Percentiles rank a stretch among this genome's conserved stretches.
Conservation (phyloP, 116 monocot species). For the Trichopus zeylanicus region DNA sequence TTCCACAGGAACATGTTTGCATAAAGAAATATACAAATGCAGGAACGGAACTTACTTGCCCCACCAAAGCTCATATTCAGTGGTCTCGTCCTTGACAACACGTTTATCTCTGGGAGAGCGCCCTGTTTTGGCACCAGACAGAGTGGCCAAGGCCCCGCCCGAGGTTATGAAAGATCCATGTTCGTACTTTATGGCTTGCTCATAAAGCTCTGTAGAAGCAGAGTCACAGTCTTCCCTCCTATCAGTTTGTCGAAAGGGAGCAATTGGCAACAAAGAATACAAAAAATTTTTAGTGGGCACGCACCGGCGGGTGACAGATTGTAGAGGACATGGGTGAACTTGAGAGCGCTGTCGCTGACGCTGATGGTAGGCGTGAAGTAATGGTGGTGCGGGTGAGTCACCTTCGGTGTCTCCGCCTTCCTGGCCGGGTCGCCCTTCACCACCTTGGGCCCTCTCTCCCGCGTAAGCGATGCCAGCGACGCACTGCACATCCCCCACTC, state of each 20-base stretch:
- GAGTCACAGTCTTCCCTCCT: not conserved
- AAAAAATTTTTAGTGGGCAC: too few relatives aligned
- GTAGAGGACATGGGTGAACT: slow-evolving; percentile 95
- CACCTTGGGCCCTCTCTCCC: slow-evolving; percentile 66
- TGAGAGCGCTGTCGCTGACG: slow-evolving; percentile 88
- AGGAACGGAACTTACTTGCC: slow-evolving; percentile 59
- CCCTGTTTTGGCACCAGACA: slow-evolving; percentile 94
- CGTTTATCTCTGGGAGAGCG: slow-evolving; percentile 89
- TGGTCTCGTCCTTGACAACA: slow-evolving; percentile 76
- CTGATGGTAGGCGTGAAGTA: slow-evolving; percentile 36
- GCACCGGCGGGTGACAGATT: slow-evolving; percentile 85
- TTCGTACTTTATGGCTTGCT: slow-evolving; percentile 95
- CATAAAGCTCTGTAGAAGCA: slow-evolving; percentile 61
- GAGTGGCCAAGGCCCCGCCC: slow-evolving; percentile 78
- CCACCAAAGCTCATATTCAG: slow-evolving; percentile 86
- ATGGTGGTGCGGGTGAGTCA: slow-evolving; percentile 22
- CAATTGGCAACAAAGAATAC: too few relatives aligned
- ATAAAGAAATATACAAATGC: not conserved
- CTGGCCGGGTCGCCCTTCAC: slow-evolving; percentile 63
- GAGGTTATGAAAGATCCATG: slow-evolving; percentile 83
- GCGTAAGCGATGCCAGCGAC: slow-evolving; percentile 77
- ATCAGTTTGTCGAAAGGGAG: not conserved
- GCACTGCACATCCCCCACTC: too few relatives aligned
- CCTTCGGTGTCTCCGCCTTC: slow-evolving; percentile 43
- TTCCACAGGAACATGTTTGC: not conserved